Conservation (phyloP, 2,329 filamentous ascomycete genomes). For the Penicillium glabrum region DNA sequence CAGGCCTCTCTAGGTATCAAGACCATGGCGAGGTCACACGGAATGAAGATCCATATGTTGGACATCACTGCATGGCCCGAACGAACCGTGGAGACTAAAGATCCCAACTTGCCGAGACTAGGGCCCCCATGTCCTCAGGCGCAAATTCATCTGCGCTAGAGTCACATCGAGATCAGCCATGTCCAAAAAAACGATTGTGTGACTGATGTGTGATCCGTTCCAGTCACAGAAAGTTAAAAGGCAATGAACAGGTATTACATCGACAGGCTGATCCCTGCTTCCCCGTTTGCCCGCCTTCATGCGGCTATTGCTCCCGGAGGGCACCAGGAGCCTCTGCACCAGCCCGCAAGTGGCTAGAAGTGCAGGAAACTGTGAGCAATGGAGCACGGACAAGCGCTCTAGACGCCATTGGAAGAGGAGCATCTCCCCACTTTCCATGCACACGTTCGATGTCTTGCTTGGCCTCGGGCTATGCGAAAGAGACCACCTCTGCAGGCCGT, state of each 20-base stretch:
- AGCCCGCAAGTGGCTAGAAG: constrained; percentile 13
- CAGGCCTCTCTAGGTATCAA: constrained; percentile 16
- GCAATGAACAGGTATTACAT: neutral
- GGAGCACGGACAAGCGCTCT: constrained; percentile 33
- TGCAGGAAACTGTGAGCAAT: constrained; percentile 9
- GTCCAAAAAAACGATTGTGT: constrained; percentile 15
- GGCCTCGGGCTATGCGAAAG: constrained; percentile 7
- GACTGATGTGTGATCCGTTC: constrained; percentile 10
- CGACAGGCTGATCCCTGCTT: constrained; percentile 14
- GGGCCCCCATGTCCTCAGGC: constrained; percentile 11
- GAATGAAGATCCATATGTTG: constrained; percentile 26
- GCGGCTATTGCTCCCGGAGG: constrained; percentile 18
- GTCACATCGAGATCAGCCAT: constrained; percentile 16
- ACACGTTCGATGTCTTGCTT: constrained; percentile 22
- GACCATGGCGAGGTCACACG: constrained; percentile 19
- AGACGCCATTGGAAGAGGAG: constrained; percentile 27
- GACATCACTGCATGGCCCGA: constrained; percentile 36
- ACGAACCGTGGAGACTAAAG: constrained; percentile 18
- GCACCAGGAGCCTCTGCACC: constrained; percentile 9
- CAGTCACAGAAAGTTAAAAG: neutral
- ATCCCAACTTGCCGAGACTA: constrained; percentile 11
- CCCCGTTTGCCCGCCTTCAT: constrained; percentile 12
- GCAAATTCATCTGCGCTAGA: constrained; percentile 11
- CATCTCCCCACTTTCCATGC: constrained; percentile 16
- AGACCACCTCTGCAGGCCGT: constrained; percentile 11